A percentile compares a stretch with the other conserved stretches of the same genome.
phyloP scores from a whole-genome alignment of 2,329 filamentous ascomycete genomes.

The Chaetomiaceae sp. region DNA sequence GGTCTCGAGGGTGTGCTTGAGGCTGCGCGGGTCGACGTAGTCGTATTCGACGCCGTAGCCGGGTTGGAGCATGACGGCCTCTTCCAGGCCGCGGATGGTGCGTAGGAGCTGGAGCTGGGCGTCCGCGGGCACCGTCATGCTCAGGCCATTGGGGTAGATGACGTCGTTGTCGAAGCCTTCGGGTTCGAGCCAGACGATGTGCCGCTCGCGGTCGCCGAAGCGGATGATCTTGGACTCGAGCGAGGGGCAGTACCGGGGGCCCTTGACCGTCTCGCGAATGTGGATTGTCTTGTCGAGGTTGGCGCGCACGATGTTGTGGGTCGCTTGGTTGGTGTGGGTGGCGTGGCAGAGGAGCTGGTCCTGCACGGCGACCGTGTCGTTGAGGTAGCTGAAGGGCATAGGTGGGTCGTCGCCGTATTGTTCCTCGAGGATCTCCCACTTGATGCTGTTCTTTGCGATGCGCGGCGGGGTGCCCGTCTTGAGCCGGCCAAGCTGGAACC shows the following conservation, averaged over 20 bases:
- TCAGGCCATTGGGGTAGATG: constrained; percentile 94
- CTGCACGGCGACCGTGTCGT: constrained; percentile 69
- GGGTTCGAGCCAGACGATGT: constrained; percentile 95
- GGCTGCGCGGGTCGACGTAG: constrained; percentile 88
- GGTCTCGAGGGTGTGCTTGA: constrained; percentile 87
- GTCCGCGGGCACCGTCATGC: constrained; percentile 90
- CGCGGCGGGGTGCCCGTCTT: constrained; percentile 96
- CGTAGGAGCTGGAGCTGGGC: constrained; percentile 81
- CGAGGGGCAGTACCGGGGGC: constrained; percentile 91
- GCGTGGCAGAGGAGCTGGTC: constrained; percentile 81
- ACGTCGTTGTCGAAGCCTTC: constrained; percentile 88
- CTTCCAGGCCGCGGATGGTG: constrained; percentile 82
- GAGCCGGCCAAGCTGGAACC: constrained; percentile 81
- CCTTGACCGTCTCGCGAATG: constrained; percentile 90
- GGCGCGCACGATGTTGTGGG: constrained; percentile 76
- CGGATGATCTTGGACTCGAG: constrained; percentile 90
- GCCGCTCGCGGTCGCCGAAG: constrained; percentile 72
- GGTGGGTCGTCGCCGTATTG: constrained; percentile 84
- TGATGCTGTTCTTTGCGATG: constrained; percentile 74
- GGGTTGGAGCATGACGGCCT: constrained; percentile 86
- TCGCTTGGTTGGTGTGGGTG: constrained; percentile 77
- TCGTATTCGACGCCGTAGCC: constrained; percentile 98
- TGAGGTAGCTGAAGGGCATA: constrained; percentile 85
- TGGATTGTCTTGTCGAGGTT: constrained; percentile 97
- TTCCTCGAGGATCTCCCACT: constrained; percentile 65